Base-by-base conservation (phyloP, 768 basidiomycete species). In the Hydnomerulius pinastri region DNA sequence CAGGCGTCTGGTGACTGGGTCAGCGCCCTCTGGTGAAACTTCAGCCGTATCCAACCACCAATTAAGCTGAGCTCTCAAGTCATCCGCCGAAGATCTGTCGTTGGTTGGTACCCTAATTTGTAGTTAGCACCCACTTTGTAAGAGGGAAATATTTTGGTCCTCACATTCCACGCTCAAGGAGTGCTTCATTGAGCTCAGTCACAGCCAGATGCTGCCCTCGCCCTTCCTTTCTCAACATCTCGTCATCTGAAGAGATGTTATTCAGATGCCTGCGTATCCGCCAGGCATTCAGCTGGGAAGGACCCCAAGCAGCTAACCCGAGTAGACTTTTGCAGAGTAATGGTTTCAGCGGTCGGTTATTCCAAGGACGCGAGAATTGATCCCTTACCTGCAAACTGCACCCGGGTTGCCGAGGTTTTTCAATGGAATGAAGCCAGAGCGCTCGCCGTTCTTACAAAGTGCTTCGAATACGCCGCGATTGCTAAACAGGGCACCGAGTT, bases 81-180 rank as follows among this genome's bases (percentile, higher is more conserved):
- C 71, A 39, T 75, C 72, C n/a, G 62, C 64, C 23, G 72, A 65
- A 7, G 76, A 59, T 6, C 61, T 71, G 9, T 71, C 70, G 9
- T 53, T 48, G 39, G 62, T 60, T 21, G 65, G 58, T 53, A 66
- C 63, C 63, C 75, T 73, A 21, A 75, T 74, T 77, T 48, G 47
- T 9, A 17, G 18, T 55, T 35, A 50, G 42, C 9, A 13, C 13
- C 35, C 8, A 11, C 13, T 29, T 20, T 6, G 21, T 25, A 28
- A 28, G 43, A 29, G 30, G 12, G 18, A 39, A 7, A 18, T 38
- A 5, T 17, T n/a, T 4, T 7, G 29, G 13, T 15, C 76, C 87
- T 63, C 63, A 92, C 90, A 91, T 76, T 59, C 87, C 91, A 51
- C 91, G 83, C 65, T 91, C 90, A 51, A 79, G 73, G 12, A 92